phyloP scores from a whole-genome alignment of 1,139 yeast genomes.

The Yamadazyma pseudoaaseri region DNA sequence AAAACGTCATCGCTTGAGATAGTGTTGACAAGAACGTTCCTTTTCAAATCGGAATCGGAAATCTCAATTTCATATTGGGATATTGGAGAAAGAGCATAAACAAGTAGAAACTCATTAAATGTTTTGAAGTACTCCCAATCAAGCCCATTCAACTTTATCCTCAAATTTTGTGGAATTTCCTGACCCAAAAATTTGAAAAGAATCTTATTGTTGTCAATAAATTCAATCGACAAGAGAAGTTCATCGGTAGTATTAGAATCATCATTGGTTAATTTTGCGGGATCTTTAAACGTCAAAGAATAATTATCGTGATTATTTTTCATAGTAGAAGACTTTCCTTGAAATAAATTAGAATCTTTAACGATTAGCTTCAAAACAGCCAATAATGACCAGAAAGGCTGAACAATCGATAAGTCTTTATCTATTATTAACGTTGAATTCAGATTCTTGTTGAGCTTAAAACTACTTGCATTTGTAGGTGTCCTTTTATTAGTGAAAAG shows the following conservation, averaged over 20 bases:
- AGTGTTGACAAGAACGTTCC: conserved; percentile 29
- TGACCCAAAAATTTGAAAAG: conserved; percentile 42
- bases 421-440: conserved; percentile 15
- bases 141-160: conserved; percentile 57
- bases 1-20: conserved; percentile 22
- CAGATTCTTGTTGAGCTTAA: conserved; percentile 17
- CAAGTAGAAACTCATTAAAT: conserved; percentile 42
- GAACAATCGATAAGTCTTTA: conserved; percentile 30
- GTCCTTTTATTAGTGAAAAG: conserved; percentile 32
- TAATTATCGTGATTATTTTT: conserved; percentile 22
- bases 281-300: conserved; percentile 8
- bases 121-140: conserved; percentile 55
- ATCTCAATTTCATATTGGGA: conserved; percentile 69
- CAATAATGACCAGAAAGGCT: conserved; percentile 68
- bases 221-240: conserved; percentile 24
- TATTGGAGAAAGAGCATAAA: conserved; percentile 65
- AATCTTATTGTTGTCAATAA: conserved; percentile 36
- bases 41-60: conserved; percentile 25
- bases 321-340: conserved; percentile 34
- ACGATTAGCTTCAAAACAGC: conserved; percentile 61
- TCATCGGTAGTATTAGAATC: conserved; percentile 4
- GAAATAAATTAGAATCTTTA: conserved; percentile 47
- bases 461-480: conserved; percentile 2
- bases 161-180: conserved; percentile 30
- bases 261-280: background rate